These are phyloP conservation scores for Wickerhamia fluorescens DNA, from an alignment of 805 yeast genomes.

Conservation along the genomic window DNA sequence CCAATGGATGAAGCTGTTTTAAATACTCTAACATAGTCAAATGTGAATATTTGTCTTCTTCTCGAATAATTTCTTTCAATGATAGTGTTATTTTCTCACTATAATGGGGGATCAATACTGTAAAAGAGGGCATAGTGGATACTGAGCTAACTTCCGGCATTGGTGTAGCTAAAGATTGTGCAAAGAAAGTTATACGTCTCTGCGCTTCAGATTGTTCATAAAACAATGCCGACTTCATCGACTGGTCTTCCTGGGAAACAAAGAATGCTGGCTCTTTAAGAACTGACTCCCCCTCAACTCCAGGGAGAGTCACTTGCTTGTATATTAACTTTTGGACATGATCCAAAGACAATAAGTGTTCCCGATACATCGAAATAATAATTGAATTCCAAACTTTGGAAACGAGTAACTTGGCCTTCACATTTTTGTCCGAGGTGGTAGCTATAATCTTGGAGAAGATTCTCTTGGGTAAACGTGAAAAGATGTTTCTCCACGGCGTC, in stretches of 20 bases:
- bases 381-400: slow-evolving; percentile 70
- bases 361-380: slow-evolving; percentile 76
- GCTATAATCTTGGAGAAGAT: slow-evolving; percentile 63
- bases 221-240: slow-evolving; percentile 50
- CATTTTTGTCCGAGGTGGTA: slow-evolving; percentile 26
- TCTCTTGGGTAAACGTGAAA: slow-evolving; percentile 68
- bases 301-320: slow-evolving; percentile 36
- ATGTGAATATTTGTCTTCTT: slow-evolving; percentile 55
- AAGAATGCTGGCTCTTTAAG: slow-evolving; percentile 72
- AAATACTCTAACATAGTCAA: slow-evolving; percentile 50
- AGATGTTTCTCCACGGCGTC: slow-evolving; percentile 85
- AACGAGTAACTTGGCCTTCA: slow-evolving; percentile 37
- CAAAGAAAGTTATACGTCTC: slow-evolving; percentile 79
- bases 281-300: slow-evolving; percentile 31
- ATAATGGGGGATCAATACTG: slow-evolving; percentile 83
- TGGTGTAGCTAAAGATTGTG: slow-evolving; percentile 83
- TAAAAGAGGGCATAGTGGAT: slow-evolving; percentile 69
- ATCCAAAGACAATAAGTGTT: slow-evolving; percentile 68
- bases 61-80: slow-evolving; percentile 71
- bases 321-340: slow-evolving; percentile 63
- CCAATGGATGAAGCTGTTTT: slow-evolving; percentile 49
- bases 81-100: slow-evolving; percentile 74
- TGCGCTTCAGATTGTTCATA: slow-evolving; percentile 69
- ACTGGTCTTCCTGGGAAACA: slow-evolving; percentile 74
- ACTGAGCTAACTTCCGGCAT: slow-evolving; percentile 67